phyloP scores from a whole-genome alignment of 306 rosid species.

The Quercus alba region DNA sequence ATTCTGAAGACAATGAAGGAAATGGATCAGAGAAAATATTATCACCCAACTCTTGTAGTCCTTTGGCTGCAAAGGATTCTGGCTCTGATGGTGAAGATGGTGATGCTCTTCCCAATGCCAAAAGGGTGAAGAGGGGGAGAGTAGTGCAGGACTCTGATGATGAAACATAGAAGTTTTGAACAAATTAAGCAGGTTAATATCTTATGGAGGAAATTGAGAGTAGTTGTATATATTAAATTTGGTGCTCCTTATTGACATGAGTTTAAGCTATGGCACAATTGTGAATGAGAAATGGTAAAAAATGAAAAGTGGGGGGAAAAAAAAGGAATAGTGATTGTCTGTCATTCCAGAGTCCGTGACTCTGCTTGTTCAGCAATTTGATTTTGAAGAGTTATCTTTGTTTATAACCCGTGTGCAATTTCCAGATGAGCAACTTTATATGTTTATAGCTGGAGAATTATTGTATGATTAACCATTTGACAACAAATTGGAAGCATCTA shows the following conservation, averaged over 20 bases:
- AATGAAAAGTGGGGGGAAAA: too few species aligned
- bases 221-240: not conserved
- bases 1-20: slow-evolving; percentile 17
- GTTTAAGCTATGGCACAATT: too few species aligned
- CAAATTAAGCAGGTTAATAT: not conserved
- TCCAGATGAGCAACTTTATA: too few species aligned
- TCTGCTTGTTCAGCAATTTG: too few species aligned
- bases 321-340: too few species aligned
- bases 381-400: too few species aligned
- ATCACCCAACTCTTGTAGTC: slow-evolving; percentile 23
- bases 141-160: slow-evolving; percentile 35
- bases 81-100: slow-evolving; percentile 22
- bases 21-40: slow-evolving; percentile 18
- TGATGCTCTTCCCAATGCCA: slow-evolving; percentile 25
- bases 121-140: slow-evolving; percentile 29
- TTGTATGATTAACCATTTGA: not conserved
- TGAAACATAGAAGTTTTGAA: slow-evolving; percentile 10
- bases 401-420: too few species aligned
- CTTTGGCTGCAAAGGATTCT: slow-evolving; percentile 22
- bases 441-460: too few species aligned
- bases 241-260: not conserved
- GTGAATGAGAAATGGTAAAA: not conserved
- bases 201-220: not conserved
- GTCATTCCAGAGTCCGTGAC: too few species aligned
- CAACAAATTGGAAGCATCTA: not conserved